Percentiles rank a stretch among this genome's conserved stretches.
phyloP scores from a whole-genome alignment of 371 early-diverging fungal genomes.

The Rhizomucor pusillus region DNA sequence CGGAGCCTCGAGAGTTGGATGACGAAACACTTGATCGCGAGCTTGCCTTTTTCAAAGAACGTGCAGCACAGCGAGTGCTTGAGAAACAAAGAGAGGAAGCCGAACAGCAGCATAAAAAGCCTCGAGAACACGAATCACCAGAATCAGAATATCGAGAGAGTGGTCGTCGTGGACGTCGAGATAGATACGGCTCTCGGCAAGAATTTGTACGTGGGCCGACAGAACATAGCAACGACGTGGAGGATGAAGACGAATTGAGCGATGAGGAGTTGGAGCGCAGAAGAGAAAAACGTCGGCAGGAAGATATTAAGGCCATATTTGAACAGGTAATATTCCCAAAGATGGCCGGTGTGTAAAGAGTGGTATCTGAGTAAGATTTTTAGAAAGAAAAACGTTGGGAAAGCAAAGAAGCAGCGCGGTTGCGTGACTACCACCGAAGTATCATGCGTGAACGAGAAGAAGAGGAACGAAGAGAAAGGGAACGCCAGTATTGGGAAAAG shows the following conservation, averaged over 20 bases:
- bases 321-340: conserved; percentile 45
- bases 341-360: background rate
- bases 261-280: conserved; percentile 72
- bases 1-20: conserved; percentile 17
- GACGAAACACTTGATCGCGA: conserved; percentile 60
- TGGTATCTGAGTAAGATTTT: background rate
- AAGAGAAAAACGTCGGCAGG: conserved; percentile 62
- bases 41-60: conserved; percentile 64
- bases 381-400: conserved; percentile 70
- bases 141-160: conserved; percentile 8
- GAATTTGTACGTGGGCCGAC: conserved; percentile 27
- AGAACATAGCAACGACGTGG: conserved; percentile 10
- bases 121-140: conserved; percentile 12
- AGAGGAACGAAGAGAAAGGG: conserved; percentile 39
- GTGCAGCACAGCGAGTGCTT: conserved; percentile 58
- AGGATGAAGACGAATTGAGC: conserved; percentile 34
- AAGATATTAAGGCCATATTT: conserved; percentile 65
- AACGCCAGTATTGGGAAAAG: conserved; percentile 49
- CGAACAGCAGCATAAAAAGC: conserved; percentile 16
- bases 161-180: conserved; percentile 14
- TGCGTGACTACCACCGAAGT: conserved; percentile 56
- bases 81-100: conserved; percentile 41
- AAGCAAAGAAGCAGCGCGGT: conserved; percentile 50
- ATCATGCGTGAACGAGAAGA: conserved; percentile 47
- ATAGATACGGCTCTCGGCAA: conserved; percentile 23